phyloP scores from a whole-genome alignment of 108 stramenopile species.

The Stephanodiscus minutulus region DNA sequence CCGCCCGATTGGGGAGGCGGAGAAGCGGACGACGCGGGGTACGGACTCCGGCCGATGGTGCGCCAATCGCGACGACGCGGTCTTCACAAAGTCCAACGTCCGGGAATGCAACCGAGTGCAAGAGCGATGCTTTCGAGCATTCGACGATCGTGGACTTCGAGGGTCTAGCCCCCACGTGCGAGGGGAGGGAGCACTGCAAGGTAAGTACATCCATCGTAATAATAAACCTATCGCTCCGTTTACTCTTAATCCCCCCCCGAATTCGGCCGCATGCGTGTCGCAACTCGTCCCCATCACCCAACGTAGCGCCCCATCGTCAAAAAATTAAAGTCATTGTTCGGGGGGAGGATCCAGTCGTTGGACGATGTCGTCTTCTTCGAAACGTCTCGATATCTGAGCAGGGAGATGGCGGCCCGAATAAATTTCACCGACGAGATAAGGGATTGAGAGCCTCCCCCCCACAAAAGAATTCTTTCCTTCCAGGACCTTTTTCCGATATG shows the following conservation, averaged over 20 bases:
- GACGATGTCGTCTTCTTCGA: slow-evolving; percentile 33
- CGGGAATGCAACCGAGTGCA: too few relatives aligned
- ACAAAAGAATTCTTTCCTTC: too few relatives aligned
- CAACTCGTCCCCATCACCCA: too few relatives aligned
- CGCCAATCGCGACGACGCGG: background rate
- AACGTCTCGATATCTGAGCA: slow-evolving; percentile 10
- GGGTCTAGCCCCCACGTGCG: background rate
- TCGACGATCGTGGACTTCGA: background rate
- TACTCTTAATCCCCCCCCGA: too few relatives aligned
- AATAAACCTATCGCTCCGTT: background rate
- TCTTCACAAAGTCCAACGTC: background rate
- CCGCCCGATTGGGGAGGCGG: too few relatives aligned
- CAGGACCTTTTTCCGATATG: too few relatives aligned
- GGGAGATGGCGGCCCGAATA: background rate
- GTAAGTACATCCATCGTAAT: too few relatives aligned
- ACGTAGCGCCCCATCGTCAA: too few relatives aligned
- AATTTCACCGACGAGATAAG: too few relatives aligned
- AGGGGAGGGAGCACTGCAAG: background rate
- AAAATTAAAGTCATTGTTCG: background rate
- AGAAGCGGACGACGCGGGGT: slow-evolving; percentile 19
- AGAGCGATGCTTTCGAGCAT: background rate
- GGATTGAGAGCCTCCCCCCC: too few relatives aligned
- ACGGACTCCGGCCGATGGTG: slow-evolving; percentile 2
- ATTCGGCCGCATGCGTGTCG: background rate
- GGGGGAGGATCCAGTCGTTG: slow-evolving; percentile 8